Evolutionary conservation across 139 green algal genomes (phyloP), one percentile per base, ranked within the genome.

Genomic region (Auxenochlorella protothecoides): DNA sequence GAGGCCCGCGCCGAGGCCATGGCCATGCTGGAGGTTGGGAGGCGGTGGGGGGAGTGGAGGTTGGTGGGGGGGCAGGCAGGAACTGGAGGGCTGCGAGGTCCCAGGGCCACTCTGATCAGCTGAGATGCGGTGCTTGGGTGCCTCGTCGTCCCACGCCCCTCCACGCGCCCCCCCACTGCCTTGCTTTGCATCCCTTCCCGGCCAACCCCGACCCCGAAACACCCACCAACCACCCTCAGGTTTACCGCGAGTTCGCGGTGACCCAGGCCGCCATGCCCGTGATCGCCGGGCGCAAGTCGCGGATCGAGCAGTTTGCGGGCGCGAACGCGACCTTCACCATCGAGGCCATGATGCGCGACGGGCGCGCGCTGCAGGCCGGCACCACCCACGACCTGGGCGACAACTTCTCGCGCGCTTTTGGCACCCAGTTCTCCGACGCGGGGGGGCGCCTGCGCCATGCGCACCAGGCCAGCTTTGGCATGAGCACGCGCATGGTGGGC

Each of bases 311-410:
- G 10, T 90, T 88, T 79, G 82, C 81, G 72, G 94, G 94, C 2
- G 95, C 95, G 14, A 85, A 95, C 66, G 68, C 66, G 55, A 99
- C 95, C 2, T 98, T 96, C 82, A 99, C 95, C 6, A 99, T 99
- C 59, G 95, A 99, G 79, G 95, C 89, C 8, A 99, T 99, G 95
- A 98, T 98, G 95, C 88, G 90, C 3, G 95, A 99, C 76, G 76
- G 77, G 12, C 78, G 77, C 14, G 95, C 95, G 13, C 86, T 96
- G 79, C 88, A 96, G 87, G 92, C 95, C 55, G 95, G 95, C 69
- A 99, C 95, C n/a, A 88, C 72, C 55, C 95, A 99, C 85, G 91
- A 98, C 84, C 85, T 99, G 62, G 94, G 93, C 55, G 84, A 91
- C 65, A 98, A 99, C 85, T 99, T 99, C 84, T 90, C 95, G 3